Conservation (phyloP, 768 basidiomycete genomes). For the Tephrocybe rancida region DNA sequence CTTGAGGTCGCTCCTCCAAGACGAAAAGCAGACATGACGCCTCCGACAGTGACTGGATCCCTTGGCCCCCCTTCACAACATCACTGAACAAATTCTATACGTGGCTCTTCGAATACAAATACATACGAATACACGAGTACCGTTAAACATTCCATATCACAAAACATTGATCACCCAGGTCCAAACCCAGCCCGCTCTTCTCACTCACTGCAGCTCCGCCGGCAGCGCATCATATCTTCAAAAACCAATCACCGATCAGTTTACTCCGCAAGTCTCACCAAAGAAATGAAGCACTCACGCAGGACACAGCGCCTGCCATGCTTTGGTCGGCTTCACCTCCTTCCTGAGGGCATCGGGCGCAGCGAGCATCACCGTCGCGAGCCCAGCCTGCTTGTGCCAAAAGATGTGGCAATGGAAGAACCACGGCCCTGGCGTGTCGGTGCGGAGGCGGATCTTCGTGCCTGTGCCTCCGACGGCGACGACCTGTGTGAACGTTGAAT, state of each 20-base stretch:
- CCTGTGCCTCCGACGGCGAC: slow-evolving; percentile 24
- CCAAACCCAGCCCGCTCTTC: no score
- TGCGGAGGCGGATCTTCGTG: slow-evolving; percentile 26
- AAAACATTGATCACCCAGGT: no score
- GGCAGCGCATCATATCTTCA: slow-evolving; percentile 20
- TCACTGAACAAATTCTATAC: no score
- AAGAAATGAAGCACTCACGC: slow-evolving; percentile 17
- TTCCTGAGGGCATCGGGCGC: slow-evolving; percentile 21
- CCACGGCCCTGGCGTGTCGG: slow-evolving; percentile 25
- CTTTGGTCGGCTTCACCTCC: slow-evolving; percentile 17
- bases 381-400: slow-evolving; percentile 44
- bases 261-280: not conserved
- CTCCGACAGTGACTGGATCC: no score
- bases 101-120: no score
- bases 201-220: slow-evolving; percentile 8
- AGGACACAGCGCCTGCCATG: slow-evolving; percentile 28
- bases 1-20: no score
- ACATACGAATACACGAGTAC: no score
- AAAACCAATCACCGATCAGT: no score
- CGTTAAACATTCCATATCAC: no score
- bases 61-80: no score
- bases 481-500: slow-evolving; percentile 5
- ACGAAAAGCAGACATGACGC: no score
- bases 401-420: slow-evolving; percentile 34
- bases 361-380: slow-evolving; percentile 41